Evolutionary conservation across 176 grass and related monocot species (phyloP), one percentile per base, ranked within the genome.

Genomic region (Avena sativa): DNA sequence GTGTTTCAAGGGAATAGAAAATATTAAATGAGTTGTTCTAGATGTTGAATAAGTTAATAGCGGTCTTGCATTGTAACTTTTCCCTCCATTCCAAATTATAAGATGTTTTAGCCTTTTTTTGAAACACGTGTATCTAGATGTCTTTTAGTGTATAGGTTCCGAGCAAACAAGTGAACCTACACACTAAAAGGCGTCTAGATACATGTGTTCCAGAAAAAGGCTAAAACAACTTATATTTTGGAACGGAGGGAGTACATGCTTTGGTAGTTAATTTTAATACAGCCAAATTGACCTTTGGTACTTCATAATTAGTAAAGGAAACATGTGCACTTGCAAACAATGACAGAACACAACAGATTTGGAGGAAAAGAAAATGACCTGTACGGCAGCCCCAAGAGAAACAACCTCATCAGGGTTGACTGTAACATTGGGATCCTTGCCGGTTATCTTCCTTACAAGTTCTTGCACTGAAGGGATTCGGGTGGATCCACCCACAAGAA

Each of bases 361-460:
- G 84, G 82, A 36, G 53, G 38, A 10, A 74, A 87, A 57, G 46
- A 86, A 80, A 83, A 84, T 83, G 38, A 98, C 96, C 93, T 98
- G 96, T 26, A 98, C 96, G 13, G 96, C 96, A 57, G 96, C 96
- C 85, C 97, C 97, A 59, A 98, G 94, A 53, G 94, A 93, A 83
- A 98, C 97, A 83, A 96, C 97, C 85, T 98, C 97, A 74, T 99
- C 97, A 71, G 97, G 94, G 79, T 99, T 99, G 55, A 99, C 97
- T 32, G 97, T 99, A 78, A 99, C 97, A 93, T 99, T 99, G 12
- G 97, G 97, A 70, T 99, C 97, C 86, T 96, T 99, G 74, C 92
- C 92, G 32, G 97, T 99, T 21, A 96, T 79, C 69, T 96, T 99
- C 80, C 47, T 96, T 79, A 96, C 97, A 75, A 96, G 87, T 77